Evolutionary conservation across 352 stramenopile species (phyloP).

Genomic region (Phytophthora ramorum): DNA sequence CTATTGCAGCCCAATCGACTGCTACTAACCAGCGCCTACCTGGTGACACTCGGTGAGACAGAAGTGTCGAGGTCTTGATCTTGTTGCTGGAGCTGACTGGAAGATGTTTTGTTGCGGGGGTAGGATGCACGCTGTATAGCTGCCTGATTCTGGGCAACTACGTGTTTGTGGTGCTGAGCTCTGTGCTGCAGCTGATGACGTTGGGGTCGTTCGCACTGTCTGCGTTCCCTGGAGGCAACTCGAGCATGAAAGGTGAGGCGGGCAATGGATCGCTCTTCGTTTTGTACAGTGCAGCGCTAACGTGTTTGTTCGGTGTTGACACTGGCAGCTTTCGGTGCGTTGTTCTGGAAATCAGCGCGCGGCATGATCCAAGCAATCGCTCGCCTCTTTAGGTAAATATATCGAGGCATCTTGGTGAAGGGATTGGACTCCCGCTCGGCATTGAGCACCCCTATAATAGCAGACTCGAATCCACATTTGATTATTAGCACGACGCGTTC

Average conservation of each 20-base stretch:
- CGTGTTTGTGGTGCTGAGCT: conserved; percentile 84
- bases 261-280: not conserved
- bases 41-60: conserved; percentile 67
- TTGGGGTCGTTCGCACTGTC: conserved; percentile 64
- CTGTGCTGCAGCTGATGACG: conserved; percentile 68
- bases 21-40: conserved; percentile 71
- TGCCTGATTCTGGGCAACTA: conserved; percentile 87
- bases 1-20: conserved; percentile 73
- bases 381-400: conserved; percentile 61
- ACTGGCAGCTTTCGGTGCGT: conserved; percentile 52
- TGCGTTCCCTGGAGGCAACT: conserved; percentile 66
- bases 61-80: not conserved
- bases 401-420: conserved; percentile 1
- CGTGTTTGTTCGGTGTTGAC: not conserved
- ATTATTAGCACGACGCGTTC: conserved; percentile 22
- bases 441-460: conserved; percentile 11
- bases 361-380: conserved; percentile 67
- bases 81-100: not conserved
- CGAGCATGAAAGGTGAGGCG: conserved; percentile 63
- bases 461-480: conserved; percentile 31
- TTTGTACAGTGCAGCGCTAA: not conserved
- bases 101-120: not conserved
- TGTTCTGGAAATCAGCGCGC: conserved; percentile 75
- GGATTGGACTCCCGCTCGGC: no score
- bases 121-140: conserved; percentile 79